Conservation (phyloP, 169 alveolate genomes). For the Condylostoma magnum region DNA sequence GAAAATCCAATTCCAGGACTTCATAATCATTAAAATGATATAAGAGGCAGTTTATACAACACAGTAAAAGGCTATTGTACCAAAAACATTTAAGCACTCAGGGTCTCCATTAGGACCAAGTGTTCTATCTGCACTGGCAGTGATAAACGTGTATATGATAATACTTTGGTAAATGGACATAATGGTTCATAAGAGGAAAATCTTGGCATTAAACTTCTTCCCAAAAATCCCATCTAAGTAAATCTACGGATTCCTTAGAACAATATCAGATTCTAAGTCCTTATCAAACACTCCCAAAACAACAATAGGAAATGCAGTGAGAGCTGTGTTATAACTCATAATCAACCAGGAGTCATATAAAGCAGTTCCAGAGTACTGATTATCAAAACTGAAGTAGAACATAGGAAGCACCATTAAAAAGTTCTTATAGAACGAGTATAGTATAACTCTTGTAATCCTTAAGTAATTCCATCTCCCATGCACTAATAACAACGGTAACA, state of each 20-base stretch:
- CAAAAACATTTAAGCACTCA: background rate
- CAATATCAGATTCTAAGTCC: background rate
- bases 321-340: constrained; percentile 90
- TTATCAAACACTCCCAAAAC: constrained; percentile 75
- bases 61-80: background rate
- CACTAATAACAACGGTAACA: constrained; percentile 48
- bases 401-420: constrained; percentile 92
- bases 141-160: background rate
- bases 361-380: constrained; percentile 94
- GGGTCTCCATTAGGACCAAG: background rate
- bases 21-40: background rate
- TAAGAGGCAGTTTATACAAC: background rate
- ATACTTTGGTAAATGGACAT: constrained; percentile 7
- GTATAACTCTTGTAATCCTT: constrained; percentile 77
- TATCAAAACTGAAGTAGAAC: constrained; percentile 88
- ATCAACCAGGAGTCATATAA: constrained; percentile 94
- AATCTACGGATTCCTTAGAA: background rate
- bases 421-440: constrained; percentile 97
- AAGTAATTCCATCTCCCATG: constrained; percentile 70
- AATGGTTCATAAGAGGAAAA: background rate
- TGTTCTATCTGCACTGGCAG: background rate
- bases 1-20: background rate
- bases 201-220: background rate
- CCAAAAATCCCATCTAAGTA: constrained; percentile 14
- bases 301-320: constrained; percentile 93